Evolutionary conservation across 768 basidiomycete species (phyloP).

Genomic region (Mycena floridula): DNA sequence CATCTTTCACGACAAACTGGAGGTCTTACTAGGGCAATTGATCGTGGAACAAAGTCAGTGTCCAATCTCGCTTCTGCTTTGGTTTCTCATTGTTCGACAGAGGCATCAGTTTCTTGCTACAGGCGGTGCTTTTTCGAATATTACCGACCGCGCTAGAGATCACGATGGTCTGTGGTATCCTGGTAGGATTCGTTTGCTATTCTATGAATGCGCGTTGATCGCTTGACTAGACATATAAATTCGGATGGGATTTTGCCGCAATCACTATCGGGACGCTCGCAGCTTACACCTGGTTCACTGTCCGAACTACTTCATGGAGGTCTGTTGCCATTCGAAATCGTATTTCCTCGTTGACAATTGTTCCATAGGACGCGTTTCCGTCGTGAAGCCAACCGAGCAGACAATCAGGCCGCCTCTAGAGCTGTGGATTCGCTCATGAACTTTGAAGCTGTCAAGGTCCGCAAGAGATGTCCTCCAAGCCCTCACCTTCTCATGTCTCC

Average conservation of each 20-base stretch:
- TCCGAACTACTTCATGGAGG: slow-evolving; percentile 96
- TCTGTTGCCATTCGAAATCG: slow-evolving; percentile 22
- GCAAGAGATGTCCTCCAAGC: slow-evolving; percentile 5
- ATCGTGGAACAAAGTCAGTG: slow-evolving; percentile 90
- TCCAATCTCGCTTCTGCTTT: slow-evolving; percentile 1
- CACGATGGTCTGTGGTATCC: slow-evolving; percentile 92
- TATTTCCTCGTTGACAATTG: slow-evolving; percentile 2
- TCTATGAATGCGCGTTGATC: background rate
- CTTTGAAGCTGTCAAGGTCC: slow-evolving; percentile 96
- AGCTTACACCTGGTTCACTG: slow-evolving; percentile 95
- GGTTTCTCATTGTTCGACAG: slow-evolving; percentile 30
- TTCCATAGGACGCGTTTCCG: slow-evolving; percentile 78
- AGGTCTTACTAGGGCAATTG: slow-evolving; percentile 92
- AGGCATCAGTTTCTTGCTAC: slow-evolving; percentile 93
- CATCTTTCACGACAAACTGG: slow-evolving; percentile 93
- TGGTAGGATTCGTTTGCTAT: slow-evolving; percentile 50
- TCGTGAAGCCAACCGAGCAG: slow-evolving; percentile 90
- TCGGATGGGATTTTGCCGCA: slow-evolving; percentile 95
- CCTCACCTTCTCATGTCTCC: background rate
- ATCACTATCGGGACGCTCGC: slow-evolving; percentile 81
- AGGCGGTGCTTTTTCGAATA: slow-evolving; percentile 90
- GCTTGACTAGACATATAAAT: slow-evolving; percentile 81
- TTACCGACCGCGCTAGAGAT: slow-evolving; percentile 96
- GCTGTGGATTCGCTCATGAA: slow-evolving; percentile 97
- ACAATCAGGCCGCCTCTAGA: slow-evolving; percentile 91